Evolutionary conservation across 73 alveolate genomes (phyloP).

Genomic region (Paramecium tetraurelia): DNA sequence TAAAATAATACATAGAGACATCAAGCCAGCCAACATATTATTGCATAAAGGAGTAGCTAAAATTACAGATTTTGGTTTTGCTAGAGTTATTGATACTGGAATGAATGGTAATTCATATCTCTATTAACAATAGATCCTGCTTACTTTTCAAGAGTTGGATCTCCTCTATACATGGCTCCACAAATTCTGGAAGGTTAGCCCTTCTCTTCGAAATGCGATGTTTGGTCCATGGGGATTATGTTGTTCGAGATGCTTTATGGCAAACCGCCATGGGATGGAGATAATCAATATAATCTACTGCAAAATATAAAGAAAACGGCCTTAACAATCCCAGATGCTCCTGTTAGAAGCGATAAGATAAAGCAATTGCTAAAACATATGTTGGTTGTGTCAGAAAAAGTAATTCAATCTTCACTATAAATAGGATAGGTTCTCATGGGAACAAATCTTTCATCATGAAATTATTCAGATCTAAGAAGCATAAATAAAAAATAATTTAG

Average conservation of each 20-base stretch:
- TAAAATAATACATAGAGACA: conserved; percentile 64
- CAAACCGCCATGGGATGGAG: conserved; percentile 63
- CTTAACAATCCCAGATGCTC: conserved; percentile 45
- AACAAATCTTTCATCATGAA: conserved; percentile 34
- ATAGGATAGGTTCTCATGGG: conserved; percentile 50
- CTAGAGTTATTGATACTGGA: conserved; percentile 60
- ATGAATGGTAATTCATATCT: background rate
- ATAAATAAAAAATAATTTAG: background rate
- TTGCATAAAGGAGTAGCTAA: conserved; percentile 61
- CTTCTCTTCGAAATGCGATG: conserved; percentile 59
- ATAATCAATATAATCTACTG: conserved; percentile 15
- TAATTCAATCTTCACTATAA: background rate
- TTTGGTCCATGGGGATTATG: conserved; percentile 63
- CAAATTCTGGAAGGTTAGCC: conserved; percentile 65
- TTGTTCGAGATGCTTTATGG: conserved; percentile 65
- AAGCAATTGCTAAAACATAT: conserved; percentile 27
- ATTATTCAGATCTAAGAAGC: conserved; percentile 26
- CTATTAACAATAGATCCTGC: conserved; percentile 39
- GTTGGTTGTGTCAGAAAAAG: conserved; percentile 50
- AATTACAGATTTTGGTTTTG: conserved; percentile 61
- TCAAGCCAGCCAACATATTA: conserved; percentile 59
- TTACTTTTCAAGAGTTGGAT: conserved; percentile 62
- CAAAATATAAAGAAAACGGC: conserved; percentile 15
- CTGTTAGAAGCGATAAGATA: conserved; percentile 54
- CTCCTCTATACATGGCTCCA: conserved; percentile 68